Evolutionary conservation across 768 basidiomycete genomes (phyloP), one percentile per base, ranked within the genome.

Genomic region (Favolaschia claudopus): DNA sequence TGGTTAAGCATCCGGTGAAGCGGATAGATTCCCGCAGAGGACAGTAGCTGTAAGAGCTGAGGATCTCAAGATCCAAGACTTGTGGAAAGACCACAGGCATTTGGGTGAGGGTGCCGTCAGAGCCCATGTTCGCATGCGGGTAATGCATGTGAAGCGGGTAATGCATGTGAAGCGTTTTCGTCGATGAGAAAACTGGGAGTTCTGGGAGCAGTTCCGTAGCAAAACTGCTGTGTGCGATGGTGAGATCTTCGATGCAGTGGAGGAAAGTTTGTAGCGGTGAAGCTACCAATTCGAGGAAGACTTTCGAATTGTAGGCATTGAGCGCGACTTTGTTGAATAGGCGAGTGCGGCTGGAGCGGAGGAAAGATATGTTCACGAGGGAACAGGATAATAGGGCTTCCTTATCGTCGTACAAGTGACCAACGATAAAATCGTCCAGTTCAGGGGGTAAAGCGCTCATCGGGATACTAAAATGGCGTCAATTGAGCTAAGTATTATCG

Each of bases 371-470:
- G 28, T 39, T 52, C 4, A 63, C 62, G 8, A 66, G 58, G 7
- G 33, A 57, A 20, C 53, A 66, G 28, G 49, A 24, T 5, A 20
- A 36, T 15, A 66, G 38, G 13, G 58, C 27, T 3, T 9, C 28
- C 17, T 37, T 54, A 13, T 66, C 24, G 14, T 19, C 58, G 17
- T 63, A 53, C 38, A 60, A 31, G 29, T 59, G 49, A 49, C 55
- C 57, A 17, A 66, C 48, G 22, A 63, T 19, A 17, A 40, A 44
- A 39, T 66, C 65, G 2, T 57, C 38, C 4, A 66, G 57, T 50
- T 66, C 65, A 1, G 54, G 42, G 9, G 65, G 58, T 22, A 66
- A 58, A 25, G 28, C 19, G 36, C 36, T n/a, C n/a, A n/a, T n/a
- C n/a, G n/a, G n/a, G n/a, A n/a, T n/a, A n/a, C n/a, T n/a, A n/a